Percentiles rank a stretch among this genome's conserved stretches.
These are phyloP conservation scores for Pyrenula aspistea DNA, from an alignment of 495 filamentous ascomycete genomes.

Conservation along the genomic window DNA sequence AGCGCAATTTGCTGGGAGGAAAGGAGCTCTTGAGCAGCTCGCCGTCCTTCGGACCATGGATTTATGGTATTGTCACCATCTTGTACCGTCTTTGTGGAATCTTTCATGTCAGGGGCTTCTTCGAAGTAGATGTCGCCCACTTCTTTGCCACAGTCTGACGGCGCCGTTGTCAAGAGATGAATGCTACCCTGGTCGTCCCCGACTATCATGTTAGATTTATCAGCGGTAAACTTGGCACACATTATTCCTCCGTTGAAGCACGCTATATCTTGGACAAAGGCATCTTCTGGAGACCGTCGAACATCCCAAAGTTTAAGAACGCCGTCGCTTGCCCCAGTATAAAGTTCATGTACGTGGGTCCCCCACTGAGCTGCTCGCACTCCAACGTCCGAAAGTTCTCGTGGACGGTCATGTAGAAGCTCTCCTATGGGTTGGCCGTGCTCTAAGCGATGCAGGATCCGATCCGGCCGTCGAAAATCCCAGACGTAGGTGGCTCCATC, in stretches of 20 bases:
- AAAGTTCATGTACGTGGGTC: conserved; percentile 52
- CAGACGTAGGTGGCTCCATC: conserved; percentile 75
- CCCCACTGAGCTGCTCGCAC: conserved; percentile 78
- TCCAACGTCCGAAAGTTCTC: conserved; percentile 66
- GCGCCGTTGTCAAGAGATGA: conserved; percentile 45
- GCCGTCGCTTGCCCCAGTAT: conserved; percentile 86
- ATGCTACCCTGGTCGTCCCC: conserved; percentile 67
- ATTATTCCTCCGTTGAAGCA: conserved; percentile 36
- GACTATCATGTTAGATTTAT: conserved; percentile 57
- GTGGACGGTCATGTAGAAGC: conserved; percentile 35
- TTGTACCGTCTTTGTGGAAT: conserved; percentile 7
- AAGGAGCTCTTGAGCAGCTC: conserved; percentile 17
- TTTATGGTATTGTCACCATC: background rate
- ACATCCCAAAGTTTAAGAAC: conserved; percentile 81
- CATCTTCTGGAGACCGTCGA: conserved; percentile 41
- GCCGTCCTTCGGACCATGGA: conserved; percentile 14
- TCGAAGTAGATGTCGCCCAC: background rate
- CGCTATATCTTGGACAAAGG: conserved; percentile 48
- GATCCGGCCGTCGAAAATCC: conserved; percentile 51
- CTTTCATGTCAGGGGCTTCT: conserved; percentile 12
- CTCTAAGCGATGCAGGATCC: conserved; percentile 50
- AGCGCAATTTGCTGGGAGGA: conserved; percentile 22
- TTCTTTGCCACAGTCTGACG: conserved; percentile 12
- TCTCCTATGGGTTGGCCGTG: conserved; percentile 62
- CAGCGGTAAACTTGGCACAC: conserved; percentile 59